These are phyloP conservation scores for Auriscalpium microsporum DNA, from an alignment of 768 basidiomycete species.

Conservation along the genomic window DNA sequence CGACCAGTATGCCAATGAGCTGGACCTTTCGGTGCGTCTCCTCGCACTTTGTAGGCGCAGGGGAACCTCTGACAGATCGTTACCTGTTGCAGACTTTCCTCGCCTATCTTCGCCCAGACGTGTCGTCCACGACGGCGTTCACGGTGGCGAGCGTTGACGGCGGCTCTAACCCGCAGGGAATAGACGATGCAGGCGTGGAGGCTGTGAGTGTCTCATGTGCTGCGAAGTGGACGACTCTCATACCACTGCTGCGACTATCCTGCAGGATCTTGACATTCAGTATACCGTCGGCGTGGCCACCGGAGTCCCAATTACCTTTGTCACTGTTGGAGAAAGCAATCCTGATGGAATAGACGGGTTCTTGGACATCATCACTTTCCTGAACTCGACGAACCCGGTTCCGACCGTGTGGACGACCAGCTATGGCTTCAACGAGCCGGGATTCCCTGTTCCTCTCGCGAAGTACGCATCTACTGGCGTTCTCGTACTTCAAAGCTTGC, in stretches of 20 bases:
- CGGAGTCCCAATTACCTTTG: slow-evolving; percentile 17
- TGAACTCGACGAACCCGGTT: slow-evolving; percentile 9
- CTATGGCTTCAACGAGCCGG: slow-evolving; percentile 13
- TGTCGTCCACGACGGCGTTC: not conserved
- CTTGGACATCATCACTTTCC: not conserved
- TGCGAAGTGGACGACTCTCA: not conserved
- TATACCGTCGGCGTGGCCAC: slow-evolving; percentile 27
- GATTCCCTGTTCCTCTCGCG: not conserved
- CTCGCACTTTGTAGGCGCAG: not conserved
- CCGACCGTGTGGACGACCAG: slow-evolving; percentile 16
- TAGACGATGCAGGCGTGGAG: not conserved
- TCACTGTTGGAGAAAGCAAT: slow-evolving; percentile 17
- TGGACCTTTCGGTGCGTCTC: slow-evolving; percentile 19
- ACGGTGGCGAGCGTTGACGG: slow-evolving; percentile 13
- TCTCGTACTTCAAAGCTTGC: not conserved
- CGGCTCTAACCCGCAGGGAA: slow-evolving; percentile 22
- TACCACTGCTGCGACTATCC: not conserved
- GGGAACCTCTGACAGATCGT: not conserved
- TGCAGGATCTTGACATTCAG: slow-evolving; percentile 28
- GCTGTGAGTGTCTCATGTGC: not conserved
- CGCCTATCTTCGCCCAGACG: not conserved
- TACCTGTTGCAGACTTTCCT: not conserved
- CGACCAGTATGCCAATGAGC: slow-evolving; percentile 20
- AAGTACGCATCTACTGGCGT: not conserved
- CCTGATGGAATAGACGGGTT: slow-evolving; percentile 1